phyloP scores from a whole-genome alignment of 306 rosid genomes.

The Cyclanthera cordifolia region DNA sequence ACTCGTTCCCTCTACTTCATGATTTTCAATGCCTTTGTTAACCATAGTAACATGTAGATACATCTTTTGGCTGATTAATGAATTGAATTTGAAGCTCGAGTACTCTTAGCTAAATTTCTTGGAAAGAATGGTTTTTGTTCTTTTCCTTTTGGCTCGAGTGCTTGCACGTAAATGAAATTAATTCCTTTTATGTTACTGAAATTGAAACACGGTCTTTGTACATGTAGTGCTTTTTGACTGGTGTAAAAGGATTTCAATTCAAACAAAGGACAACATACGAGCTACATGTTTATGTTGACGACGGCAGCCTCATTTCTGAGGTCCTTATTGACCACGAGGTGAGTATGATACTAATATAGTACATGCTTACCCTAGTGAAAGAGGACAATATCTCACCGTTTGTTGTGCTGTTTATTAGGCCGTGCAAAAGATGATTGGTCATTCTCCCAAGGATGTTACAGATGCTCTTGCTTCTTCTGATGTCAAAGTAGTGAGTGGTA shows the following conservation, averaged over 20 bases:
- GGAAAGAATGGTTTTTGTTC: neutral
- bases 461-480: conserved; percentile 61
- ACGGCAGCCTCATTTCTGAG: conserved; percentile 85
- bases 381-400: neutral
- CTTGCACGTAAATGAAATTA: neutral
- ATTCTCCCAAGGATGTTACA: conserved; percentile 61
- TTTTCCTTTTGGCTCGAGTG: neutral
- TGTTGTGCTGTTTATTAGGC: conserved; percentile 31
- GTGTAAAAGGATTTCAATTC: conserved; percentile 74
- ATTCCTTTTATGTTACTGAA: neutral
- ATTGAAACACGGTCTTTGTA: neutral
- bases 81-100: neutral
- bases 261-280: conserved; percentile 48
- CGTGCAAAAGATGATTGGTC: conserved; percentile 62
- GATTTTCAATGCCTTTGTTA: too few species aligned
- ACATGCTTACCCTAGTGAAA: neutral
- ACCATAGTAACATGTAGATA: neutral
- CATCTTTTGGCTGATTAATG: neutral
- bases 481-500: conserved; percentile 26
- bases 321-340: conserved; percentile 61
- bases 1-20: too few species aligned
- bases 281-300: conserved; percentile 71
- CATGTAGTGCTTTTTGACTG: conserved; percentile 78
- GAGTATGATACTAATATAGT: conserved; percentile 18
- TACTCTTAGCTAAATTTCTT: neutral